Base-by-base conservation (phyloP, 1,284 basidiomycete species). In the Cryptococcus amylolentus region DNA sequence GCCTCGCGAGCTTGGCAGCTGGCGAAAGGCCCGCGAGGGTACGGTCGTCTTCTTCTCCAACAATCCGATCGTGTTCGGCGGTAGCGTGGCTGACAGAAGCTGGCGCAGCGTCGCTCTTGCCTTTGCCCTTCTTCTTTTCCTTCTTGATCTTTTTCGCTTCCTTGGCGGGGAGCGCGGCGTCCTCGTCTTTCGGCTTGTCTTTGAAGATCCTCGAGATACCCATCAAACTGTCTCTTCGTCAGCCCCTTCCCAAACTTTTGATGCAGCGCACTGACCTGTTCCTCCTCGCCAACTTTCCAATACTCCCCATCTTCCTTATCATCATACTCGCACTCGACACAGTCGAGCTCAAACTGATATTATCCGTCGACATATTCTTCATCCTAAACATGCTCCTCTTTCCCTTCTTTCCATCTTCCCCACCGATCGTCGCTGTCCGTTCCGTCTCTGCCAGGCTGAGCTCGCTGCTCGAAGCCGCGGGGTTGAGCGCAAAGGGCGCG, bases 261-360 rank as follows among this genome's bases (percentile, higher is more conserved):
- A 12, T 26, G 28, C 18, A 42, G 5, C 20, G 31, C 13, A 62
- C 73, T 45, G 37, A 74, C 75, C 72, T 91, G 74, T 94, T 94
- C 44, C 91, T 83, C 54, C 91, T 81, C 6, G 91, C 91, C n/a
- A 96, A 82, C 77, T 89, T 91, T 47, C 92, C 91, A 75, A 97
- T 87, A 53, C 87, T 88, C 31, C 95, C 94, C 51, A 98, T 86
- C 79, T 96, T 98, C 67, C 95, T 86, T 68, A 98, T 95, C 86
- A 98, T 96, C 75, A 98, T 89, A 56, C 89, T 92, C 8, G 94
- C 95, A 54, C 89, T 92, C 60, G 88, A 91, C 66, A 97, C 94
- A 44, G 95, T 97, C n/a, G 91, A 95, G 35, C 88, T 90, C 51
- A 98, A 85, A 37, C 92, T 96, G 62, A 98, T 95, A 77, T 98